A percentile compares a stretch with the other conserved stretches of the same genome.
These are phyloP conservation scores for Pythium periplocum DNA, from an alignment of 352 stramenopile species.

Conservation along the genomic window DNA sequence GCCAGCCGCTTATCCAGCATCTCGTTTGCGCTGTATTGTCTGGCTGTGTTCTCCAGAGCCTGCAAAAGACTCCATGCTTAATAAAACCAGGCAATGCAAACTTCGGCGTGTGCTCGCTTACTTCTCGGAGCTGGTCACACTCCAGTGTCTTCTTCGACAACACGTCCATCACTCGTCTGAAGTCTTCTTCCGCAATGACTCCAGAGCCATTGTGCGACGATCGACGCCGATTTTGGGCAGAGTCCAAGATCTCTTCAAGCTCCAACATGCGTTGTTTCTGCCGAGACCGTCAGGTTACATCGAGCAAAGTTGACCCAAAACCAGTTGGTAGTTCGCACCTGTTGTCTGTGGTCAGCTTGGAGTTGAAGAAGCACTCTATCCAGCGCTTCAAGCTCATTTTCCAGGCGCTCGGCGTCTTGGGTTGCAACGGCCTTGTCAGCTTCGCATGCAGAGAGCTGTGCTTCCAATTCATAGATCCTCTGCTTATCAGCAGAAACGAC, in stretches of 20 bases:
- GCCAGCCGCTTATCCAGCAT: constrained; percentile 67
- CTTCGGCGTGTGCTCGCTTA: constrained; percentile 7
- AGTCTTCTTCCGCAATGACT: constrained; percentile 25
- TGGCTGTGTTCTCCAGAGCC: constrained; percentile 54
- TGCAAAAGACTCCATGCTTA: constrained; percentile 7
- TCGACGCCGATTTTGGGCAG: constrained; percentile 10
- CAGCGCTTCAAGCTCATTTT: constrained; percentile 45
- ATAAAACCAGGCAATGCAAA: neutral
- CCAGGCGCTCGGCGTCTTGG: constrained; percentile 50
- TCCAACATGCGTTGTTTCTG: constrained; percentile 38
- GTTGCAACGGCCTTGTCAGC: constrained; percentile 56
- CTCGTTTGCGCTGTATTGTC: constrained; percentile 51
- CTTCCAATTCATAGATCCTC: constrained; percentile 56
- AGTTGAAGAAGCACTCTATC: constrained; percentile 66
- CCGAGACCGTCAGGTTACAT: too few relatives aligned
- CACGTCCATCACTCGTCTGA: constrained; percentile 44
- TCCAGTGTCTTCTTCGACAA: constrained; percentile 59
- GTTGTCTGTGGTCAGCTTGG: constrained; percentile 48
- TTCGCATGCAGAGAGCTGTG: constrained; percentile 40
- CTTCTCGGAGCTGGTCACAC: constrained; percentile 68
- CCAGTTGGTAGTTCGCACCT: constrained; percentile 13
- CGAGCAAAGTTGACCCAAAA: too few relatives aligned
- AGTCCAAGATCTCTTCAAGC: constrained; percentile 42
- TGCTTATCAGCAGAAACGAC: constrained; percentile 47
- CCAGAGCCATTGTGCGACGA: constrained; percentile 1